phyloP scores from a whole-genome alignment of 2,329 filamentous ascomycete genomes.

The Penicillium sp. region DNA sequence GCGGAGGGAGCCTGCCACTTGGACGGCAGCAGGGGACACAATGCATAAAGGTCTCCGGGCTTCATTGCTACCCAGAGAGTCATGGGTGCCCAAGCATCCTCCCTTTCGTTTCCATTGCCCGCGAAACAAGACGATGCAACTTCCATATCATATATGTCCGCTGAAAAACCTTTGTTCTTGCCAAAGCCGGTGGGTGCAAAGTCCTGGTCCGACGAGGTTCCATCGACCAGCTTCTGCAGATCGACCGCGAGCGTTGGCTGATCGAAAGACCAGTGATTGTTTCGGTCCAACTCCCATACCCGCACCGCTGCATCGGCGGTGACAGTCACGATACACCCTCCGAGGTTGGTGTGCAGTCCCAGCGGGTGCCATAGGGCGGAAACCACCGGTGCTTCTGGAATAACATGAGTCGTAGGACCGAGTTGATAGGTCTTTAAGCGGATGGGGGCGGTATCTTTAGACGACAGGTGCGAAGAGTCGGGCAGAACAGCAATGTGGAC shows the following conservation, averaged over 20 bases:
- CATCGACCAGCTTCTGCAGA: conserved; percentile 84
- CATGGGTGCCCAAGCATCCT: conserved; percentile 85
- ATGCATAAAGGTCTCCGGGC: conserved; percentile 87
- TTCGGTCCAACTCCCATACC: conserved; percentile 85
- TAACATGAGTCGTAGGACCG: conserved; percentile 90
- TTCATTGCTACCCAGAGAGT: conserved; percentile 97
- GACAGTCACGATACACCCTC: conserved; percentile 82
- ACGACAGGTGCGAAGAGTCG: conserved; percentile 74
- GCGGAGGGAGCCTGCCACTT: conserved; percentile 81
- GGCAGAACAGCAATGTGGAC: conserved; percentile 87
- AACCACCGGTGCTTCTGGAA: conserved; percentile 78
- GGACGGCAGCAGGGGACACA: conserved; percentile 85
- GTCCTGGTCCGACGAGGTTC: conserved; percentile 79
- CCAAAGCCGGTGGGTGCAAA: conserved; percentile 76
- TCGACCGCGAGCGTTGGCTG: conserved; percentile 82
- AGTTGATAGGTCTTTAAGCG: conserved; percentile 86
- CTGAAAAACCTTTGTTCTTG: conserved; percentile 80
- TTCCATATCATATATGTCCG: conserved; percentile 90
- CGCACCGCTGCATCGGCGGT: conserved; percentile 87
- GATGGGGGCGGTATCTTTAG: conserved; percentile 69
- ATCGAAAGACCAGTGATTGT: conserved; percentile 86
- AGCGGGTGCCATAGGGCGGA: conserved; percentile 92
- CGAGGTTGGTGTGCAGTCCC: conserved; percentile 67
- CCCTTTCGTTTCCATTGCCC: conserved; percentile 63
- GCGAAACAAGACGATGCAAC: conserved; percentile 91